Evolutionary conservation across 768 basidiomycete genomes (phyloP).

Genomic region (Multifurca ochricompacta): DNA sequence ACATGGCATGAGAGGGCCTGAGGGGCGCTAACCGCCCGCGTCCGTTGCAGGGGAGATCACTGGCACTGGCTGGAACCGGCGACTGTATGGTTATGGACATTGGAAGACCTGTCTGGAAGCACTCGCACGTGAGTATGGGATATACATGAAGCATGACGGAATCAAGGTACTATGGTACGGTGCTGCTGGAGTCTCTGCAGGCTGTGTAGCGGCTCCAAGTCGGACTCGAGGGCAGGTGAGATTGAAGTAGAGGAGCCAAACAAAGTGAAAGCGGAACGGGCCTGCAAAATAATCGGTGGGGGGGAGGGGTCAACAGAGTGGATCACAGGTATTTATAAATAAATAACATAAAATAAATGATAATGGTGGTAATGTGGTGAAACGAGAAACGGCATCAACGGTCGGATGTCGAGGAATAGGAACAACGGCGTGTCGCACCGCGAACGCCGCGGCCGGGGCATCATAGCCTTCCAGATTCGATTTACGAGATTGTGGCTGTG

Average conservation of each 20-base stretch:
- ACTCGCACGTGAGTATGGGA: not conserved
- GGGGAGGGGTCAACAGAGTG: not conserved
- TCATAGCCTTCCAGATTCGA: not conserved
- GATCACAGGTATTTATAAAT: conserved; percentile 17
- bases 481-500: conserved; percentile 13
- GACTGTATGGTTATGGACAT: not conserved
- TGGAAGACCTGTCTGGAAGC: not conserved
- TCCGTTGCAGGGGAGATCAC: not conserved
- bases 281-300: conserved; percentile 38
- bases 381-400: not conserved
- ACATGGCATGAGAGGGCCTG: not conserved
- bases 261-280: conserved; percentile 45
- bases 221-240: conserved; percentile 51
- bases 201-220: conserved; percentile 55
- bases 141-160: not conserved
- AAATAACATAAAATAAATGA: not conserved
- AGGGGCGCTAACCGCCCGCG: not conserved
- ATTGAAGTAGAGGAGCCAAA: conserved; percentile 39
- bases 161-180: not conserved
- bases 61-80: conserved; percentile 4
- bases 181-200: conserved; percentile 41
- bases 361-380: too few species aligned
- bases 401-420: not conserved
- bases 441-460: conserved; percentile 7
- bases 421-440: not conserved